Percentiles rank a stretch among this genome's conserved stretches.
phyloP scores from a whole-genome alignment of 2,329 filamentous ascomycete species.

The Fusarium transvaalense region DNA sequence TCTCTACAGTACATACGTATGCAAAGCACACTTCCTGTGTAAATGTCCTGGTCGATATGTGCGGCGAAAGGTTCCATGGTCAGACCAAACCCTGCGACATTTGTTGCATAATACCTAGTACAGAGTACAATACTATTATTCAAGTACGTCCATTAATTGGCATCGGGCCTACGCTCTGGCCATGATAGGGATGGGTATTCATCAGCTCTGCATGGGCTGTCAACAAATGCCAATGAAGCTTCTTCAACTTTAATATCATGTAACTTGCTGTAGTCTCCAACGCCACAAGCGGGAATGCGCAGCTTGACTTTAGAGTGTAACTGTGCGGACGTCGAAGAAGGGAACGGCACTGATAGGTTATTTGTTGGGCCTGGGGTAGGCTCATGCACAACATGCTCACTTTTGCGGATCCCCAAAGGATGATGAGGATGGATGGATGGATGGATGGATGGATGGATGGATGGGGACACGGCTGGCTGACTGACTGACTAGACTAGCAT shows the following conservation, averaged over 20 bases:
- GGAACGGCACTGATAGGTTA: constrained; percentile 24
- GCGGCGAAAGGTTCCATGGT: constrained; percentile 9
- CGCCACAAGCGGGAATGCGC: constrained; percentile 24
- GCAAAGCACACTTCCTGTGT: constrained; percentile 9
- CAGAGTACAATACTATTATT: not conserved
- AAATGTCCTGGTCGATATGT: constrained; percentile 11
- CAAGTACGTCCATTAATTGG: not conserved
- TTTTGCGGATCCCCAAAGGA: constrained; percentile 37
- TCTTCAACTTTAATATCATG: not conserved
- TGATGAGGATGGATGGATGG: constrained; percentile 12
- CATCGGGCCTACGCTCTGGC: not conserved
- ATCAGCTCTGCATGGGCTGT: not conserved
- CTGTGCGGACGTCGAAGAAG: constrained; percentile 3
- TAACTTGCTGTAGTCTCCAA: constrained; percentile 18
- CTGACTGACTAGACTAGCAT: constrained; percentile 1
- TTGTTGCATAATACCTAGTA: not conserved
- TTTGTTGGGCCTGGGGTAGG: constrained; percentile 32
- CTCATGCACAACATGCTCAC: constrained; percentile 44
- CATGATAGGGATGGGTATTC: not conserved
- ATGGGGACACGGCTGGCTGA: constrained; percentile 10
- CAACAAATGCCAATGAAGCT: constrained; percentile 1
- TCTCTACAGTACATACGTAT: constrained; percentile 11
- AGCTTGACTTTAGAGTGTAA: constrained; percentile 6
- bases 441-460: too few relatives aligned
- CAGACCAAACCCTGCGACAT: not conserved